phyloP scores from a whole-genome alignment of 2,329 filamentous ascomycete species.

The Aspergillus neotritici region DNA sequence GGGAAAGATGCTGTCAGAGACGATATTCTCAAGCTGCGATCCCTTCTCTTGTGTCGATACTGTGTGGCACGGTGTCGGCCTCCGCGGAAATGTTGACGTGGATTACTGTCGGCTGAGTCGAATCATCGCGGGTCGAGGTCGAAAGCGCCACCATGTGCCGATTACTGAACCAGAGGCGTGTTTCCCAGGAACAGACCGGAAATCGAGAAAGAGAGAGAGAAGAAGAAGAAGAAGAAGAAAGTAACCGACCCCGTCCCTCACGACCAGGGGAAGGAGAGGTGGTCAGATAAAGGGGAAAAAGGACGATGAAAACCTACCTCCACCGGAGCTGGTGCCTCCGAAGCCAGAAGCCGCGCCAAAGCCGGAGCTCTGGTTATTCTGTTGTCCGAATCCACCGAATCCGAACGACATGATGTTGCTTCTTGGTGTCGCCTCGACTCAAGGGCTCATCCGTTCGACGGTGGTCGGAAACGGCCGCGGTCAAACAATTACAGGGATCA shows the following conservation, averaged over 20 bases:
- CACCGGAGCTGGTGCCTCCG: conserved; percentile 28
- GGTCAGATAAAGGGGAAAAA: conserved; percentile 8
- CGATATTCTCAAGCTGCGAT: conserved; percentile 29
- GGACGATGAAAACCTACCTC: conserved; percentile 31
- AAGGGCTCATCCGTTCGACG: conserved; percentile 27
- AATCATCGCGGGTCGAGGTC: conserved; percentile 25
- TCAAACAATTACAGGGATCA: neutral
- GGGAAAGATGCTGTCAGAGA: conserved; percentile 34
- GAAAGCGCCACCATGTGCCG: conserved; percentile 23
- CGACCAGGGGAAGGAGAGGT: conserved; percentile 6
- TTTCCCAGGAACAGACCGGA: no score
- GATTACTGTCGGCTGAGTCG: conserved; percentile 18
- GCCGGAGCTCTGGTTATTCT: conserved; percentile 45
- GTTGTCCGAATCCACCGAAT: conserved; percentile 57
- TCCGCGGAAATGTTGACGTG: conserved; percentile 14
- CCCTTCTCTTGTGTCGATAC: conserved; percentile 25
- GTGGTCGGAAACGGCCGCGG: conserved; percentile 5
- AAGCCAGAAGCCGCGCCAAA: conserved; percentile 36
- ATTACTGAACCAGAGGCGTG: conserved; percentile 7
- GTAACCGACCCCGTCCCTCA: neutral
- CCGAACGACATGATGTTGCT: conserved; percentile 37
- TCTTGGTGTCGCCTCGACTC: conserved; percentile 18
- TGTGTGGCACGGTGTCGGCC: conserved; percentile 23
- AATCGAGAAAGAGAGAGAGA: conserved; percentile 3
- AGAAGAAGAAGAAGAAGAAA: conserved; percentile 1